Base-by-base conservation (phyloP, 2,329 filamentous ascomycete genomes). In the Stagonosporopsis rhizophila region DNA sequence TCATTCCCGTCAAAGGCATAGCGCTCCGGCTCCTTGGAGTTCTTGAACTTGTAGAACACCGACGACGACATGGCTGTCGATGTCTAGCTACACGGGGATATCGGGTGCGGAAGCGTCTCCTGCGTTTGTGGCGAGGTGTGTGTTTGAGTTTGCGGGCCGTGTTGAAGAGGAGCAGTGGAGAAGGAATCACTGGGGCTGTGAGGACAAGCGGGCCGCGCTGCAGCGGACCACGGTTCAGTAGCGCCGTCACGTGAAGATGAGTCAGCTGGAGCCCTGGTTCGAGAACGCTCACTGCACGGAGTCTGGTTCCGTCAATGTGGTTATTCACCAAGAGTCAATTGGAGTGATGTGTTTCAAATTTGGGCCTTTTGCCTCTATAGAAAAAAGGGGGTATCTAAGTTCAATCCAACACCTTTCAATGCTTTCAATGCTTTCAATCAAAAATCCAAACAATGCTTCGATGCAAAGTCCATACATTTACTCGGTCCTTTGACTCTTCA, bases 31-130 rank as follows among this genome's bases (percentile, higher is more conserved):
- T 98, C 95, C 81, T 92, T 97, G 76, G 96, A 92, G 68, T 94
- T 98, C 81, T 97, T 98, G 88, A 99, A 99, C 81, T 96, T 96
- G 90, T 97, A 99, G 81, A 97, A 98, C 74, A 99, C 95, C 66
- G 93, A 98, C 54, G 95, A 96, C 75, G 92, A 87, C 93, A 97
- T 97, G 58, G 22, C 50, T 50, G 41, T 30, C 46, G 35, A 15
- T 15, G 30, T 22, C 6, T 19, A 14, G 28, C 2, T 17, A 23
- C 20, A 30, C 15, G 14, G 19, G 8, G 12, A 11, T 60, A 58
- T 65, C 28, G 40, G 38, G 47, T 52, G 58, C 49, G 44, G 14
- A 7, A 23, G 38, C 44, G 39, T 51, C 15, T 41, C 35, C 17
- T 12, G 37, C 32, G 7, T 25, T 34, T n/a, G 49, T 47, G 48